Base-by-base conservation (phyloP, 2,329 filamentous ascomycete genomes). In the Cladorrhinum sp. region DNA sequence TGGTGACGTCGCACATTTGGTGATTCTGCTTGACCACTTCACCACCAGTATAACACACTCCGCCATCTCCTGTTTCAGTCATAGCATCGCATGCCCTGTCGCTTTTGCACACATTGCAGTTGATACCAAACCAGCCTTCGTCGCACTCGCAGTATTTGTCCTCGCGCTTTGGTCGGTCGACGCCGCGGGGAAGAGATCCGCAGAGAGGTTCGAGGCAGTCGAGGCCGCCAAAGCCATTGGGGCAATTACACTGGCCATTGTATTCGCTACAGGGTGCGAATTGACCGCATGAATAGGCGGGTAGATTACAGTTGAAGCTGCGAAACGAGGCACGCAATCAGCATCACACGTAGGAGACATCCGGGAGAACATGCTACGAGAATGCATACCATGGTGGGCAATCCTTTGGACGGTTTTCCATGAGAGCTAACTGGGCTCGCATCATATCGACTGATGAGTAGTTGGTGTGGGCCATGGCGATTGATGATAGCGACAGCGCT, bases 1-100 rank as follows among this genome's bases (percentile, higher is more conserved):
- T 99, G 59, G 93, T 98, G 66, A 99, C 95, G 74, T 96, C 91
- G 77, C 95, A 99, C 79, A 96, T 95, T 77, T 99, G 96, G 77
- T 92, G 94, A 79, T 98, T 99, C 76, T 96, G 87, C 69, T 95
- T 92, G 65, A 98, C 88, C 10, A 96, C 88, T 67, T 96, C 86
- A 51, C 94, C 94, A 67, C 94, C 88, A 71, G 91, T 89, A 73
- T 97, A 98, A 78, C 95, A 99, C 10, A 96, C 87, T 30, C 92
- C 95, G 51, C 88, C 92, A 63, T 91, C 84, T 2, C 85, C 85
- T 14, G 88, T 86, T 3, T 91, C 91, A 87, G 96, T 96, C 75
- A 99, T 80, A 33, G 91, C 87, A 73, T 95, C 86, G 72, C 95
- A 99, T 16, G 90, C 93, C 67, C 89, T 80, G 73, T 98, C 83